Percentiles rank a stretch among this genome's conserved stretches.
Conservation (phyloP, 768 basidiomycete genomes). For the Polyporus arcularius region DNA sequence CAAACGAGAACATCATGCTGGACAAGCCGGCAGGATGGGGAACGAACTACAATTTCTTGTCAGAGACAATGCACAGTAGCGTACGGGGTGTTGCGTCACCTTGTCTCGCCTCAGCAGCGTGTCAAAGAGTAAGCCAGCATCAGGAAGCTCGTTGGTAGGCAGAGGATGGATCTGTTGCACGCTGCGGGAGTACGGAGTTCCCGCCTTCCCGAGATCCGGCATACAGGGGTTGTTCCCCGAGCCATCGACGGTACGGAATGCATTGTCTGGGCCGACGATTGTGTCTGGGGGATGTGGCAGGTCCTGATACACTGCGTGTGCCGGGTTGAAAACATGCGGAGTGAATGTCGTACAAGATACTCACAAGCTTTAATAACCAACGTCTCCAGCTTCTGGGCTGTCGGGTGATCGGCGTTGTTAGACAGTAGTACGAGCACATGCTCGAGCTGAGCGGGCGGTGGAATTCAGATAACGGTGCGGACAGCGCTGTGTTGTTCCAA, state of each 20-base stretch:
- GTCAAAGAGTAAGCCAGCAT: constrained; percentile 81
- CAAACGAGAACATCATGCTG: constrained; percentile 79
- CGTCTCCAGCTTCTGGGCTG: constrained; percentile 42
- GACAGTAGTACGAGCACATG: constrained; percentile 66
- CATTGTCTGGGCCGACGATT: constrained; percentile 58
- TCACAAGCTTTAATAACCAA: constrained; percentile 53
- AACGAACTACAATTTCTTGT: constrained; percentile 51
- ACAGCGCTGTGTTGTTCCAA: not conserved
- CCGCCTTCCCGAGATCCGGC: constrained; percentile 78
- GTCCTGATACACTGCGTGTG: constrained; percentile 72
- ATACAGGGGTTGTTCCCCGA: constrained; percentile 69
- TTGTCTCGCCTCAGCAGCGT: constrained; percentile 72
- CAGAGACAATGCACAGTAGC: not conserved
- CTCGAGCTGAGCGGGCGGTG: constrained; percentile 55
- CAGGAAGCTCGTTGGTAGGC: constrained; percentile 70
- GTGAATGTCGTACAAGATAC: constrained; percentile 28
- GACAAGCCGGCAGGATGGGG: constrained; percentile 81
- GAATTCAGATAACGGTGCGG: not conserved
- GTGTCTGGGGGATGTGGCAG: constrained; percentile 78
- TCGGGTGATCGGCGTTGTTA: constrained; percentile 48
- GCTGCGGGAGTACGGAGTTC: constrained; percentile 79
- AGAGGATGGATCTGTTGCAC: constrained; percentile 71
- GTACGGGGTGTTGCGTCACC: constrained; percentile 36
- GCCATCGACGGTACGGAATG: constrained; percentile 78
- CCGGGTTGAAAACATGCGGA: not conserved